Conservation (phyloP, 1,139 yeast genomes). For the Diutina neorugosa region DNA sequence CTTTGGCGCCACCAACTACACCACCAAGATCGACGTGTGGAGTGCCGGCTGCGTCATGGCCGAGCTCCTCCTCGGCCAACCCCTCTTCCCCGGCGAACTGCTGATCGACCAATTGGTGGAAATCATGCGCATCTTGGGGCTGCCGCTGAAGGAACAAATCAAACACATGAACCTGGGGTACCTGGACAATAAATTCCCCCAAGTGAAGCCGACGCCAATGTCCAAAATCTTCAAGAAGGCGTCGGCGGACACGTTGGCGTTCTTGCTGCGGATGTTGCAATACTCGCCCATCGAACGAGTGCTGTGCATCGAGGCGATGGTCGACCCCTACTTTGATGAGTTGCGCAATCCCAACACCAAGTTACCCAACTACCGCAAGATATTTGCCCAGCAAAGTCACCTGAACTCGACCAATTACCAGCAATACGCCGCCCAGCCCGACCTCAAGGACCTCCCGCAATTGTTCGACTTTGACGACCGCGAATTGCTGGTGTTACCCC, state of each 20-base stretch:
- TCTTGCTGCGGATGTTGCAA: slow-evolving; percentile 49
- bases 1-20: slow-evolving; percentile 83
- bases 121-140: slow-evolving; percentile 89
- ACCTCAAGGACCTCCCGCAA: slow-evolving; percentile 29
- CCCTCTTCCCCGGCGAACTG: slow-evolving; percentile 93
- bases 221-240: slow-evolving; percentile 67
- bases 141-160: slow-evolving; percentile 89
- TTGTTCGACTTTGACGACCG: slow-evolving; percentile 40
- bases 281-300: slow-evolving; percentile 69
- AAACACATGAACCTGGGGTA: slow-evolving; percentile 94
- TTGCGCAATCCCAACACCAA: slow-evolving; percentile 43
- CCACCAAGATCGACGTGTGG: slow-evolving; percentile 98
- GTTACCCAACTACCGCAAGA: slow-evolving; percentile 42
- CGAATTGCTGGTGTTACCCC: slow-evolving; percentile 30
- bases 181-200: slow-evolving; percentile 95
- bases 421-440: slow-evolving; percentile 28
- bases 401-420: slow-evolving; percentile 24
- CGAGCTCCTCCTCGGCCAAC: slow-evolving; percentile 87
- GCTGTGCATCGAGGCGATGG: slow-evolving; percentile 55
- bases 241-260: slow-evolving; percentile 48
- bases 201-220: slow-evolving; percentile 87
- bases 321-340: slow-evolving; percentile 69
- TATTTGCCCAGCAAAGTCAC: slow-evolving; percentile 28
- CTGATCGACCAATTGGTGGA: slow-evolving; percentile 97
- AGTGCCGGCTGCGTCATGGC: slow-evolving; percentile 98